Percentiles rank a stretch among this genome's conserved stretches.
These are phyloP conservation scores for Leucaena leucocephala DNA, from an alignment of 306 rosid genomes.

Conservation along the genomic window DNA sequence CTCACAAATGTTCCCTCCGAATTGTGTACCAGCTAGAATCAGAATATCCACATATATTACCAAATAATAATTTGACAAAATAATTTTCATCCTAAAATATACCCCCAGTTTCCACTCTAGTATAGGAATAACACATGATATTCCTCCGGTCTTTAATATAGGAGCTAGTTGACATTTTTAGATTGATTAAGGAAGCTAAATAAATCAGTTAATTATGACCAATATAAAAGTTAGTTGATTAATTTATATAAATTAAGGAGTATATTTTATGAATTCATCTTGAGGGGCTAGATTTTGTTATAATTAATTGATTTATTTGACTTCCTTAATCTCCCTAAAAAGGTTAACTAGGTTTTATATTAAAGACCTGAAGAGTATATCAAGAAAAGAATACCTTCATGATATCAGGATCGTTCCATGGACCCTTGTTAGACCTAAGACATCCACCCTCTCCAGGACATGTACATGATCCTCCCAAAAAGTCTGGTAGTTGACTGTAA, in stretches of 20 bases:
- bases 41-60: conserved; percentile 42
- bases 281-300: too few relatives aligned
- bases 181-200: too few relatives aligned
- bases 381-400: conserved; percentile 64
- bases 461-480: conserved; percentile 92
- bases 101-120: conserved; percentile 17
- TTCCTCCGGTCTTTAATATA: too few relatives aligned
- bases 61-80: conserved; percentile 34
- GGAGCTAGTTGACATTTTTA: too few relatives aligned
- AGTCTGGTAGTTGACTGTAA: conserved; percentile 90
- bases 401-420: conserved; percentile 89
- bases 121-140: conserved; percentile 12
- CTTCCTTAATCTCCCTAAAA: too few relatives aligned
- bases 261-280: too few relatives aligned
- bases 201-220: too few relatives aligned
- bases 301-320: too few relatives aligned
- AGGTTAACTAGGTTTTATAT: too few relatives aligned
- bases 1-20: conserved; percentile 72
- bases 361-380: background rate
- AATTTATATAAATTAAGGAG: too few relatives aligned
- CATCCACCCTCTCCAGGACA: conserved; percentile 86
- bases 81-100: conserved; percentile 30
- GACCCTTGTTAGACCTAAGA: conserved; percentile 86
- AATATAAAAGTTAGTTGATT: too few relatives aligned
- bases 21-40: conserved; percentile 69